phyloP scores from a whole-genome alignment of 805 yeast genomes.

The Metschnikowia lochheadii region DNA sequence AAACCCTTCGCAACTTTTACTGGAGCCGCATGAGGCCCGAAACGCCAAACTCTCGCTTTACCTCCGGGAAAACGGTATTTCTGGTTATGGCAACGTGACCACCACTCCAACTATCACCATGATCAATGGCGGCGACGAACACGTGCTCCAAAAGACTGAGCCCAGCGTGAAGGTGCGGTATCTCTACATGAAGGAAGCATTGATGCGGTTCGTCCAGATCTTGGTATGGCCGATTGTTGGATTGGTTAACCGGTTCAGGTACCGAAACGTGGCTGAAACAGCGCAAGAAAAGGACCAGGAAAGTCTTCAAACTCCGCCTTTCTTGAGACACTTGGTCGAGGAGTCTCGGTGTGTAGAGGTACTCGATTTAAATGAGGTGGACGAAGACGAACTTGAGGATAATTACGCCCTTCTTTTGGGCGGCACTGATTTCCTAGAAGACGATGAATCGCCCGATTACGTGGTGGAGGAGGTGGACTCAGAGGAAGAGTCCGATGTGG shows the following conservation, averaged over 20 bases:
- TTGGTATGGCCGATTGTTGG: slow-evolving; percentile 13
- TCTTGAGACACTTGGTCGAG: slow-evolving; percentile 18
- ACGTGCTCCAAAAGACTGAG: neutral
- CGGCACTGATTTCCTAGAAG: slow-evolving; percentile 3
- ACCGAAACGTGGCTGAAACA: neutral
- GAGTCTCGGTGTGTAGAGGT: neutral
- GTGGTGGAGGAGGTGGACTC: neutral
- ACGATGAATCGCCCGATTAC: slow-evolving; percentile 14
- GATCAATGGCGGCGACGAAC: slow-evolving; percentile 11
- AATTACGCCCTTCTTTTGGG: neutral
- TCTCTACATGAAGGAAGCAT: slow-evolving; percentile 19
- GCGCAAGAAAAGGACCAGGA: slow-evolving; percentile 4
- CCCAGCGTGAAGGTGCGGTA: slow-evolving; percentile 22
- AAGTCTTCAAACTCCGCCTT: slow-evolving; percentile 22
- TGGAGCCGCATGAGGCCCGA: neutral
- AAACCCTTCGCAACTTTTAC: neutral
- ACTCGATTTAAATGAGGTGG: neutral
- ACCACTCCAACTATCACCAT: slow-evolving; percentile 24
- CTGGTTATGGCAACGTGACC: slow-evolving; percentile 32
- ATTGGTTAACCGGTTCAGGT: neutral
- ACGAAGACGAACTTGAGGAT: neutral
- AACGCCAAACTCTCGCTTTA: slow-evolving; percentile 7
- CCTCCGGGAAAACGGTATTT: slow-evolving; percentile 10
- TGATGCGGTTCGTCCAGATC: slow-evolving; percentile 21
- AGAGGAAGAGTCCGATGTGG: slow-evolving; percentile 9